Percentiles rank a stretch among this genome's conserved stretches.
Evolutionary conservation across 129 eudicot species (phyloP).

Genomic region (Logfia minima): DNA sequence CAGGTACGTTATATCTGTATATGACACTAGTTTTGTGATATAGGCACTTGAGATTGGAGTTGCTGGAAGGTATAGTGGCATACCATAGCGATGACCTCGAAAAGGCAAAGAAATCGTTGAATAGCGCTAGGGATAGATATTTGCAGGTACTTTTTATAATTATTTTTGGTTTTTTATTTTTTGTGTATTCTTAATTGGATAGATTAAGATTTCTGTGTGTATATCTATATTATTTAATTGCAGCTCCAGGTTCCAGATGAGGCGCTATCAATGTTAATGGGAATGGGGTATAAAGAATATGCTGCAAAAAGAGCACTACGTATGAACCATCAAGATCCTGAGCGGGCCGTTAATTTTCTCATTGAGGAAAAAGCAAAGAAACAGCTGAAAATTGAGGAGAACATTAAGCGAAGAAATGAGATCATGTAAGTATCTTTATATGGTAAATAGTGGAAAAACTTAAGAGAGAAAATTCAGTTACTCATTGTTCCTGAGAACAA

Average conservation of each 20-base stretch:
- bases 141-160: slow-evolving; percentile 46
- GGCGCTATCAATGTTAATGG: slow-evolving; percentile 60
- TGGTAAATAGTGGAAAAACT: slow-evolving; percentile 9
- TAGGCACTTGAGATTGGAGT: slow-evolving; percentile 82
- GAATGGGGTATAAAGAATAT: slow-evolving; percentile 81
- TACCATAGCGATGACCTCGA: slow-evolving; percentile 70
- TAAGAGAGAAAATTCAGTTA: background rate
- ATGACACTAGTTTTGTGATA: slow-evolving; percentile 25
- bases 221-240: slow-evolving; percentile 9
- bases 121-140: slow-evolving; percentile 60
- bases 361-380: slow-evolving; percentile 61
- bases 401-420: slow-evolving; percentile 52
- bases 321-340: slow-evolving; percentile 68
- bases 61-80: slow-evolving; percentile 89
- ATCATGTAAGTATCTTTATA: slow-evolving; percentile 47
- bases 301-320: slow-evolving; percentile 84
- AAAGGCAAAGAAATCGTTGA: slow-evolving; percentile 58
- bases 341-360: slow-evolving; percentile 74
- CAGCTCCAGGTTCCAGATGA: slow-evolving; percentile 97
- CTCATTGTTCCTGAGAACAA: slow-evolving; percentile 6
- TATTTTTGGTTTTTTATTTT: background rate
- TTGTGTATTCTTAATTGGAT: background rate
- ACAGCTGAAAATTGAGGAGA: slow-evolving; percentile 53
- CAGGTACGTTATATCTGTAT: background rate
- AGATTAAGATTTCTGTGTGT: background rate